Evolutionary conservation across 2,329 filamentous ascomycete species (phyloP).

Genomic region (Fusarium chuoi): DNA sequence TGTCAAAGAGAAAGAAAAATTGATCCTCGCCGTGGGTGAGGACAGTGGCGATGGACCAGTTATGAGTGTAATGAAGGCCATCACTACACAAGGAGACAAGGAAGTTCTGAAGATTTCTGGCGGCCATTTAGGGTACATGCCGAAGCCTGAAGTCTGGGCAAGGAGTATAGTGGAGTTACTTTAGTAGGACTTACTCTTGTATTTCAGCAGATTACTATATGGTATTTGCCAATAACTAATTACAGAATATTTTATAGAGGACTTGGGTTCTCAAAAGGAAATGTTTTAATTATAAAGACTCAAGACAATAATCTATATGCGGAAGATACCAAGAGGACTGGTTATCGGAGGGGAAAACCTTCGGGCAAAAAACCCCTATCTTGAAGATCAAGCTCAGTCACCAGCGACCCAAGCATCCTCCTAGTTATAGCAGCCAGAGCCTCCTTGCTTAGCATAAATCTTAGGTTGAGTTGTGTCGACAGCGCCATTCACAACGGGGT

Average conservation of each 20-base stretch:
- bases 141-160: neutral
- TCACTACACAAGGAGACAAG: neutral
- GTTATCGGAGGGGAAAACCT: neutral
- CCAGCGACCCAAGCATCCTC: rapidly evolving
- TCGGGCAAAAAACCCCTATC: neutral
- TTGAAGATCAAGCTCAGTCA: neutral
- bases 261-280: rapidly evolving
- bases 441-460: neutral
- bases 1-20: no score
- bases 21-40: no score
- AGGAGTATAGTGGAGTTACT: neutral
- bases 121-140: neutral
- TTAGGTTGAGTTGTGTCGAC: neutral
- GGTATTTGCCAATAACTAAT: rapidly evolving
- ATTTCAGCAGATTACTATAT: neutral
- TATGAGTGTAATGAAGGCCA: no score
- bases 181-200: no score
- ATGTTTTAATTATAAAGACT: neutral
- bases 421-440: neutral
- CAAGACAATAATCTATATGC: neutral
- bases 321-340: neutral
- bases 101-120: neutral
- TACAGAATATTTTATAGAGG: rapidly evolving
- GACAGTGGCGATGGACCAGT: no score
- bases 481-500: neutral